Evolutionary conservation across 768 basidiomycete species (phyloP).

Genomic region (Mycena alexandri): DNA sequence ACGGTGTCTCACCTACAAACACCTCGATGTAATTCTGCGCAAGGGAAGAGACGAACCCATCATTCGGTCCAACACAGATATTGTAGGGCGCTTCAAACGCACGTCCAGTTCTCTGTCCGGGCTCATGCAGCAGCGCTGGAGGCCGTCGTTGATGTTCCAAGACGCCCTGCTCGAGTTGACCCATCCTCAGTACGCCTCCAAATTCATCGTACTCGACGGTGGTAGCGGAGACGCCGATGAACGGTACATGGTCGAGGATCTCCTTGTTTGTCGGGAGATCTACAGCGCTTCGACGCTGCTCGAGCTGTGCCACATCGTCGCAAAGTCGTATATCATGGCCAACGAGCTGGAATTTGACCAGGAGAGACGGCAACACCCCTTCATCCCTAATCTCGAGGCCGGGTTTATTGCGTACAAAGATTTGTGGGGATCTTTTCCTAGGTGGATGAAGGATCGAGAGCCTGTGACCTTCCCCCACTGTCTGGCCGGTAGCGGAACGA

Average conservation of each 20-base stretch:
- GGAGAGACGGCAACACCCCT: not conserved
- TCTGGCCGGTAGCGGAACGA: constrained; percentile 6
- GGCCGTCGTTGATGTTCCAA: not conserved
- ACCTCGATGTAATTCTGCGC: constrained; percentile 13
- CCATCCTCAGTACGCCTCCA: not conserved
- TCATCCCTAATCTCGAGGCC: not conserved
- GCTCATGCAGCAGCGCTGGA: not conserved
- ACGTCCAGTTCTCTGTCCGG: constrained; percentile 1
- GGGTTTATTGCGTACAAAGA: not conserved
- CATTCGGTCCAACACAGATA: not conserved
- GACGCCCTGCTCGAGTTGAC: not conserved
- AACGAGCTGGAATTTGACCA: constrained; percentile 4
- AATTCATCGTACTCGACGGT: constrained; percentile 10
- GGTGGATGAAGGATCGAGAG: not conserved
- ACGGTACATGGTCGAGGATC: not conserved
- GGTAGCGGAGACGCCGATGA: not conserved
- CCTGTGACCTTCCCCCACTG: not conserved
- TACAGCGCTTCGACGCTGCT: not conserved
- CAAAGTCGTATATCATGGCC: constrained; percentile 1
- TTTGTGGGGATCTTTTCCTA: constrained; percentile 1
- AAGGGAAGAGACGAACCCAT: constrained; percentile 9
- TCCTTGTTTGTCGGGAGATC: not conserved
- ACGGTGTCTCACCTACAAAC: not conserved
- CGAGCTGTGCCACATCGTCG: constrained; percentile 3
- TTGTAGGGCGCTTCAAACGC: not conserved